Evolutionary conservation across 148 eudicot species (phyloP).

Genomic region (Fagopyrum homotropicum): DNA sequence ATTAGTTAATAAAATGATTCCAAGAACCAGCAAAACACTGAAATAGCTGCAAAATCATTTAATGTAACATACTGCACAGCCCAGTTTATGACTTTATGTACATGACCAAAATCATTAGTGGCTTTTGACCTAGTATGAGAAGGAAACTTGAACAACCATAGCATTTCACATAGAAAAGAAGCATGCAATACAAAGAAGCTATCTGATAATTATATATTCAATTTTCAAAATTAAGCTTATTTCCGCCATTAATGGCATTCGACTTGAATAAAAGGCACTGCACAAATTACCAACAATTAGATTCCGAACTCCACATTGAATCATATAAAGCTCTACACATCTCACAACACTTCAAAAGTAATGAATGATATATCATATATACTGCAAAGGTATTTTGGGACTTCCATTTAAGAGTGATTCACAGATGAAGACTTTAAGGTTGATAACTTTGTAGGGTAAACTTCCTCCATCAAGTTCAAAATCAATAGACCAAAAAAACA

Average conservation of each 20-base stretch:
- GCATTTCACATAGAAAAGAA: neutral
- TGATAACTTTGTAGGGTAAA: neutral
- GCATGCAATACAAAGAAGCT: neutral
- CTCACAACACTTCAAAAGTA: too few relatives aligned
- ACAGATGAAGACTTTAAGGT: neutral
- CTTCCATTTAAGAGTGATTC: neutral
- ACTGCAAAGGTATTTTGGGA: neutral
- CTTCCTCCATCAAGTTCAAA: neutral
- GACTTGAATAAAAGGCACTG: neutral
- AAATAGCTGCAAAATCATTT: neutral
- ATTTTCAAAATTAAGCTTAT: neutral
- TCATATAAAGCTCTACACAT: too few relatives aligned
- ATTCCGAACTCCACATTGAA: neutral
- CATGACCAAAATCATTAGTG: neutral
- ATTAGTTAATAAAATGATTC: neutral
- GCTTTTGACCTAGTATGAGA: neutral
- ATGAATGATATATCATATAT: too few relatives aligned
- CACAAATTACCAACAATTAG: neutral
- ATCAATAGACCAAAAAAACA: neutral
- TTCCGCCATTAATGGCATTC: neutral
- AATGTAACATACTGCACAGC: neutral
- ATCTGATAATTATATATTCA: too few relatives aligned
- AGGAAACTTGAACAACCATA: neutral
- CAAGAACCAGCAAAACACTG: neutral
- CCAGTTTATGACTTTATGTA: neutral